Evolutionary conservation across 192 early-diverging fungal genomes (phyloP), one percentile per base, ranked within the genome.

Genomic region (Linnemannia schmuckeri): DNA sequence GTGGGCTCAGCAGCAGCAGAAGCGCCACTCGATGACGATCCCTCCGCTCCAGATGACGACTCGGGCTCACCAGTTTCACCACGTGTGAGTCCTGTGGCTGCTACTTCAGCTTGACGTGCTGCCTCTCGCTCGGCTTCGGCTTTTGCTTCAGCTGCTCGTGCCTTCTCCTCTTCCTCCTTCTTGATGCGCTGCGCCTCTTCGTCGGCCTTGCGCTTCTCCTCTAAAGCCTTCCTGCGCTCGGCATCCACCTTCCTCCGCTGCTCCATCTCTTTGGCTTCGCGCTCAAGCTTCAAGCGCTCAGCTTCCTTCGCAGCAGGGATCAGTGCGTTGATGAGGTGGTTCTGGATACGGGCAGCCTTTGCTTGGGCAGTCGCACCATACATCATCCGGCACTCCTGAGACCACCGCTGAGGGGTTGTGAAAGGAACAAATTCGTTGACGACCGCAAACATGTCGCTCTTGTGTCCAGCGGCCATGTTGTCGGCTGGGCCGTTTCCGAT

Each of bases 301-400:
- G 95, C 93, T 81, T 93, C 93, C n/a, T 95, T 87, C n/a, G 97
- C 96, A 37, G 90, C 91, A 15, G 98, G 97, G 22, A 95, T 90
- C 41, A 98, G 88, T 13, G 76, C 83, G 72, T 97, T 94, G 10
- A 97, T 77, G 30, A 97, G 76, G 40, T 91, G 90, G 75, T 95
- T 93, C 35, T 90, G 83, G 24, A 96, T 88, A 33, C 92, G 87
- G 3, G 90, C 61, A 4, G 94, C 93, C 70, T 91, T 95, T 12
- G 93, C 92, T 20, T 87, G 83, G 9, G 92, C 91, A n/a, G 87
- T 76, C 18, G 82, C 78, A 27, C 96, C 95, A 87, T 94, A 96
- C 90, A 96, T 89, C 92, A 98, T 92, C 8, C 93, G 90, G 24
- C 93, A 94, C 84, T 98, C 98, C 87, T 99, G 96, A 37, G 92